Evolutionary conservation across 108 stramenopile genomes (phyloP), one percentile per base, ranked within the genome.

Genomic region (Halocafeteria seosinensis): DNA sequence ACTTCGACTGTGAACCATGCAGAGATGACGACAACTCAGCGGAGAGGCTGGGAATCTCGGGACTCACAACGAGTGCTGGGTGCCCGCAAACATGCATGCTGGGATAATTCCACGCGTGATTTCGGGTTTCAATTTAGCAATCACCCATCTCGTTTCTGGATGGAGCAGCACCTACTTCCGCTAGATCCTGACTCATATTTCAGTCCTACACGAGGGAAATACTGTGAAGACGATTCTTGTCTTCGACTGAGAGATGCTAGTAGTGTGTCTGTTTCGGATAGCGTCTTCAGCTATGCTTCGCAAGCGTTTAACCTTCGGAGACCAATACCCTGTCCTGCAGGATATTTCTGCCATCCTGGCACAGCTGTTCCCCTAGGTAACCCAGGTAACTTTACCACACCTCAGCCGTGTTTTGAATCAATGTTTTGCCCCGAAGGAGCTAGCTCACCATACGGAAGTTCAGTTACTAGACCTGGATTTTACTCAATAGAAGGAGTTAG

Each of bases 71-170:
- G 79, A 1, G 55, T 68, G 0, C 67, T 81, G 0, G 82, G 82
- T 0, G 76, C 80, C 0, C 52, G 82, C 5, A 67, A 64, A 29
- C 35, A 62, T 5, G 80, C 64, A 4, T 88, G 87, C 75, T 87
- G 83, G 76, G 79, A 80, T 51, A 88, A 88, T 66, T 67, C 67
- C 8, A 88, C 86, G 0, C 65, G 68, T 13, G 76, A 77, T 31
- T 81, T 82, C 50, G 81, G 81, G 0, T 68, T 83, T 21, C 80
- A 81, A 61, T 53, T 66, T 0, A 59, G 61, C 1, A 24, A 21
- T 17, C 27, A 62, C 4, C 73, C 77, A 0, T 66, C 63, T 3
- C 71, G 78, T 33, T 77, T 81, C 62, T 83, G 82, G 82, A 36
- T 59, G 68, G 82, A 83, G 63, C 66, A 58, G 21, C 80, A 81